Evolutionary conservation across 1,139 yeast species (phyloP).

Genomic region (Kodamaea fungicola): DNA sequence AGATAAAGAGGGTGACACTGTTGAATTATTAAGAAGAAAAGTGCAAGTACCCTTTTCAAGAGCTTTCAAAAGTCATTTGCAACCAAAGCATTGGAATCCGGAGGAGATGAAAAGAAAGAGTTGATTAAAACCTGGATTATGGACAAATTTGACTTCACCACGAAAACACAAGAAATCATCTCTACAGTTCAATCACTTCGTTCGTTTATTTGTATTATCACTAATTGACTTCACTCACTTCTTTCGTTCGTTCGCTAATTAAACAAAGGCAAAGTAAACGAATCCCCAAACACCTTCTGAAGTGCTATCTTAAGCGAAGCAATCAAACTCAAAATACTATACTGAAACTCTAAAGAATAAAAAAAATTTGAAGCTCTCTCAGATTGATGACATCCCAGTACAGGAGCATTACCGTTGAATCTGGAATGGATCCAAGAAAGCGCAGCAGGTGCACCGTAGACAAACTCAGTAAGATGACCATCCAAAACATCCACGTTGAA

Average conservation of each 20-base stretch:
- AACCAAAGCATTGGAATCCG: slow-evolving; percentile 39
- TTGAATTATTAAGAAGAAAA: slow-evolving; percentile 41
- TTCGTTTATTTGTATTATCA: too few species aligned
- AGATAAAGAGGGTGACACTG: slow-evolving; percentile 19
- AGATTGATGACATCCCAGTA: slow-evolving; percentile 12
- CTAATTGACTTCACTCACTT: too few species aligned
- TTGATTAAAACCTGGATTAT: slow-evolving; percentile 61
- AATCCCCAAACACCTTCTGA: background rate
- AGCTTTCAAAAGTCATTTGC: slow-evolving; percentile 56
- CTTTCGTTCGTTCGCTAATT: background rate
- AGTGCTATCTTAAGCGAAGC: background rate
- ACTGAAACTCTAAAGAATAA: slow-evolving; percentile 8
- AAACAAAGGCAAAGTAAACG: background rate
- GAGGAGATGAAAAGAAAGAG: slow-evolving; percentile 41
- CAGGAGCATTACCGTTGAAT: slow-evolving; percentile 10
- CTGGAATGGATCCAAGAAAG: slow-evolving; percentile 13
- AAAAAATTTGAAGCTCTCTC: slow-evolving; percentile 20
- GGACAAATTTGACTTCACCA: slow-evolving; percentile 57
- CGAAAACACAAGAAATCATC: slow-evolving; percentile 40
- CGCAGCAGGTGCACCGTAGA: slow-evolving; percentile 16
- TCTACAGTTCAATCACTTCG: too few species aligned
- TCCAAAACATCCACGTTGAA: slow-evolving; percentile 13
- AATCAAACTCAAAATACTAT: background rate
- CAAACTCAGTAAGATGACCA: slow-evolving; percentile 15
- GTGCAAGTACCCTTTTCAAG: slow-evolving; percentile 51